Base-by-base conservation (phyloP, 352 stramenopile species). In the Globisporangium nodosum region DNA sequence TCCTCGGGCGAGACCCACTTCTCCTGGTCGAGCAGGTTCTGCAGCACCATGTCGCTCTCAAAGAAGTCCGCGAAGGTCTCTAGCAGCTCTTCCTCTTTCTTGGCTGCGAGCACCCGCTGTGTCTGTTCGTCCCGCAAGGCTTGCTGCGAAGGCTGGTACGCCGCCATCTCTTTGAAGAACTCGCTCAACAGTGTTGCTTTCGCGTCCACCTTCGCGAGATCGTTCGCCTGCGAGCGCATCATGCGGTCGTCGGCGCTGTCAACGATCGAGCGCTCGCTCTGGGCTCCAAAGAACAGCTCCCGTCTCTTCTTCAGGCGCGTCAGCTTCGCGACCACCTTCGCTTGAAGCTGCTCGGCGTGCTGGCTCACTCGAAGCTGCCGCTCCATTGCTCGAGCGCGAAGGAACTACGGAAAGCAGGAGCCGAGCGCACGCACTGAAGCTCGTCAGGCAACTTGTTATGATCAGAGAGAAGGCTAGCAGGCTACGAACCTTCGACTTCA, bases 101-200 rank as follows among this genome's bases (percentile, higher is more conserved):
- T 50, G 5, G 43, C 61, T n/a, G 70, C 61, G 2, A 49, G 47
- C 9, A 47, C 64, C 61, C 65, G 27, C 27, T 56, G 18, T 3
- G 20, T 43, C 7, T 60, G 24, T 5, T 49, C 52, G 12, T 64
- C 24, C 15, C 66, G 49, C 2, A 71, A 49, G 39, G 81, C 70
- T 15, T 64, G 49, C 21, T 62, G 52, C 5, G 52, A 61, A 6
- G 61, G 68, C 20, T 80, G 71, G 33, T 76, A 68, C 13, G 71
- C 45, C 12, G 74, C 77, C 73, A 85, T 87, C 8, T 85, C 74
- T 18, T 70, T 65, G 55, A 85, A 85, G 37, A 87, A 87, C 5
- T 64, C 68, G 8, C 64, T 61, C 21, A 87, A 33, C 0, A 68
- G 27, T 7, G 8, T 24, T 13, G 54, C 56, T 47, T 56, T 49